Conservation (phyloP, 768 basidiomycete genomes). For the Tulasnella sp. region DNA sequence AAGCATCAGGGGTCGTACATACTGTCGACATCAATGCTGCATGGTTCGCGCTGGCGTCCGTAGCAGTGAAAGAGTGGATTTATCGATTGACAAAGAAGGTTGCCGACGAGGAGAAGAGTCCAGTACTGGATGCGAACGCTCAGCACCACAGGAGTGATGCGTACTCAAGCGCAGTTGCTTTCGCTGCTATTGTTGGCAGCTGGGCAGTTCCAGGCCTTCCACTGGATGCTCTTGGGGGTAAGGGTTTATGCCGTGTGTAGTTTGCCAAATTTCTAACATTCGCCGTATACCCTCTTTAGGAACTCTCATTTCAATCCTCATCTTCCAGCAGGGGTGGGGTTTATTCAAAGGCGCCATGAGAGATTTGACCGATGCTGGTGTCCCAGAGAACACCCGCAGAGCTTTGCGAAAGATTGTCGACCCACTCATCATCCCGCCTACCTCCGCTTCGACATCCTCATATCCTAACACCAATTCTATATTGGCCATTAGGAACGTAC, state of each 20-base stretch:
- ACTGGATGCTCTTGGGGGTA: constrained; percentile 90
- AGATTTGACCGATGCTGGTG: constrained; percentile 79
- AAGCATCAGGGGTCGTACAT: constrained; percentile 27
- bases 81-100: constrained; percentile 84
- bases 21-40: constrained; percentile 86
- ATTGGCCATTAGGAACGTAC: constrained; percentile 44
- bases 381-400: constrained; percentile 47
- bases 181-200: constrained; percentile 86
- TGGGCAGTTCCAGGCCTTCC: constrained; percentile 79
- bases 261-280: constrained; percentile 3
- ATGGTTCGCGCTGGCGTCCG: constrained; percentile 83
- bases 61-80: constrained; percentile 85
- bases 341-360: constrained; percentile 63
- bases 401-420: constrained; percentile 50
- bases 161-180: constrained; percentile 83
- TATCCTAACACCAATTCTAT: constrained; percentile 29
- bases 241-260: constrained; percentile 27
- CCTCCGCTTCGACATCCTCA: constrained; percentile 23
- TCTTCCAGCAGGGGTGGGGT: constrained; percentile 66
- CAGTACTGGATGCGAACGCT: constrained; percentile 91
- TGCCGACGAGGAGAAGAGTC: constrained; percentile 83
- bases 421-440: constrained; percentile 40
- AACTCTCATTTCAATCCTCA: constrained; percentile 80
- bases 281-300: constrained; percentile 39
- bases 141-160: constrained; percentile 97